Conservation (phyloP, 2,329 filamentous ascomycete species). For the Colletotrichum filicis region DNA sequence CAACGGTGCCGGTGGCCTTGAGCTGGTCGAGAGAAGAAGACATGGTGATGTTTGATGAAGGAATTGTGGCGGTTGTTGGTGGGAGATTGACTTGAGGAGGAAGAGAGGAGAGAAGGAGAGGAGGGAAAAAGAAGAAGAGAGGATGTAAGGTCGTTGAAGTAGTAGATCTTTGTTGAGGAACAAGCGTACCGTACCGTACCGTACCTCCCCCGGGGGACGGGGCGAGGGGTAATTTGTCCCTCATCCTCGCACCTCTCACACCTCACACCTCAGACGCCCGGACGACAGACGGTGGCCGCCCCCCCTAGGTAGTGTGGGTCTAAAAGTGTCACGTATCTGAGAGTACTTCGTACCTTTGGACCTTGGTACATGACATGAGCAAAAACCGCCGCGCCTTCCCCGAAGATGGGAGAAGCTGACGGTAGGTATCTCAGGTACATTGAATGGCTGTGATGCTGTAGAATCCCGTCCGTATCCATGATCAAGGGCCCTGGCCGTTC, state of each 20-base stretch:
- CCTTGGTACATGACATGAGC: neutral
- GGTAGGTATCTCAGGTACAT: neutral
- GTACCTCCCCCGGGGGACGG: neutral
- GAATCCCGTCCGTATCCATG: neutral
- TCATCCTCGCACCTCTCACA: conserved; percentile 3
- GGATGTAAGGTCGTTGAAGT: conserved; percentile 24
- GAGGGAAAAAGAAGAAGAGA: conserved; percentile 19
- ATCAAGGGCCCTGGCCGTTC: neutral
- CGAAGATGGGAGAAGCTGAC: neutral
- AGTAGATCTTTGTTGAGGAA: conserved; percentile 19
- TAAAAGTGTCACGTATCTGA: neutral
- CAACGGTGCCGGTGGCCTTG: conserved; percentile 95
- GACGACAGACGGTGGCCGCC: neutral
- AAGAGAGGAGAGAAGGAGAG: neutral
- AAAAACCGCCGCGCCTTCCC: neutral
- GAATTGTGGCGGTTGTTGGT: conserved; percentile 21
- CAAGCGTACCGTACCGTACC: neutral
- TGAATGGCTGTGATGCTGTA: neutral
- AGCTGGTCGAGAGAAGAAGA: conserved; percentile 93
- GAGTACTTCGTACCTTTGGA: neutral
- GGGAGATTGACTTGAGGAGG: conserved; percentile 6
- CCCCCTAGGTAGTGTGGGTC: neutral
- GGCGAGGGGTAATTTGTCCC: conserved; percentile 22
- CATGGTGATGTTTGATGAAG: conserved; percentile 63
- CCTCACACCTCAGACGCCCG: neutral